A percentile compares a stretch with the other conserved stretches of the same genome.
These are phyloP conservation scores for Dendrobium huoshanense DNA, from an alignment of 106 monocot genomes.

Conservation along the genomic window DNA sequence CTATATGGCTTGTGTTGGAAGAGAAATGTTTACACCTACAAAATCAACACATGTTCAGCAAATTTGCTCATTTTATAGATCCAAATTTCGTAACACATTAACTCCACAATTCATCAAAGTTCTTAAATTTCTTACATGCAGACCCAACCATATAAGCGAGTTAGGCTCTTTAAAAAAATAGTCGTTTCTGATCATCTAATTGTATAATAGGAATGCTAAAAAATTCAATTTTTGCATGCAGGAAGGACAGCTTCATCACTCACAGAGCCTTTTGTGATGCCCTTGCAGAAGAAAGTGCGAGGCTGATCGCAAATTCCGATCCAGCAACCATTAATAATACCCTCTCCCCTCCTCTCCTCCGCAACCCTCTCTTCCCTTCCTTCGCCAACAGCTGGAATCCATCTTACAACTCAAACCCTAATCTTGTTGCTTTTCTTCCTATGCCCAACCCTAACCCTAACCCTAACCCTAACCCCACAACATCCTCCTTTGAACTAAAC, in stretches of 20 bases:
- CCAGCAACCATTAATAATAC: not conserved
- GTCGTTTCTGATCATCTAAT: too few species aligned
- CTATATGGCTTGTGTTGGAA: too few species aligned
- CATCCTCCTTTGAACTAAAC: conserved; percentile 5
- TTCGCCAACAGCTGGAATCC: not conserved
- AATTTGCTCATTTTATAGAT: too few species aligned
- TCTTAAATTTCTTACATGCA: too few species aligned
- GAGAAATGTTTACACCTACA: too few species aligned
- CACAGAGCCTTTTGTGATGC: conserved; percentile 68
- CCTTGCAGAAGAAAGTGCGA: conserved; percentile 51
- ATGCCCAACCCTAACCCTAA: not conserved
- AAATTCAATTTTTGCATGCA: conserved; percentile 17
- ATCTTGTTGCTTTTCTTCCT: not conserved
- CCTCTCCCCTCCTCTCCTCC: not conserved
- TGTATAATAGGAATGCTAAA: not conserved
- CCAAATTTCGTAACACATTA: too few species aligned
- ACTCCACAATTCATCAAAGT: too few species aligned
- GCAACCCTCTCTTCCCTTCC: conserved; percentile 8
- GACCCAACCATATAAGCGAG: too few species aligned
- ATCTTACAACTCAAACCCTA: conserved; percentile 1
- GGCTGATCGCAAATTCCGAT: conserved; percentile 14
- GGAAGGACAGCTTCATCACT: conserved; percentile 59
- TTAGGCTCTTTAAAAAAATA: too few species aligned
- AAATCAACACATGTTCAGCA: too few species aligned
- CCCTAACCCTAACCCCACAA: not conserved